Conservation (phyloP, 2,329 filamentous ascomycete species). For the Neopestalotiopsis clavispora region DNA sequence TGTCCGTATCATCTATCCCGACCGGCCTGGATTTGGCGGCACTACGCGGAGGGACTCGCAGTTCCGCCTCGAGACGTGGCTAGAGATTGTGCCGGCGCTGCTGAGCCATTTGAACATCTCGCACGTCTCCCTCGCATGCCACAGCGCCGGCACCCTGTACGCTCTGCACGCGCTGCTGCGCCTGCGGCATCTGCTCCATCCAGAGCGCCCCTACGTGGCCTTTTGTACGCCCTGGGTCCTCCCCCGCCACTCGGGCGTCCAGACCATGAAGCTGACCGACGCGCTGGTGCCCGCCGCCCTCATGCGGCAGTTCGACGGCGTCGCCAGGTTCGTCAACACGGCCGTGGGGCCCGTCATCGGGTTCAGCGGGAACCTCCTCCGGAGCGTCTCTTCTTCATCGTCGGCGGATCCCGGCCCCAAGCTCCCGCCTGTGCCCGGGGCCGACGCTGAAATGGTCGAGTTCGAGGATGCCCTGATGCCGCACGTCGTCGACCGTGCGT, state of each 20-base stretch:
- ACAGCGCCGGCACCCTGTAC: conserved; percentile 29
- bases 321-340: conserved; percentile 19
- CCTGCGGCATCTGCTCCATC: conserved; percentile 28
- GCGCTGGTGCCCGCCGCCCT: conserved; percentile 22
- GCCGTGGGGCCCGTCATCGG: conserved; percentile 20
- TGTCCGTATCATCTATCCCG: conserved; percentile 38
- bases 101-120: conserved; percentile 37
- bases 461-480: conserved; percentile 22
- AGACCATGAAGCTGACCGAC: conserved; percentile 20
- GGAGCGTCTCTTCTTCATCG: conserved; percentile 15
- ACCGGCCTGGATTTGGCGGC: conserved; percentile 42
- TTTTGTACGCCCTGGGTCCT: conserved; percentile 26
- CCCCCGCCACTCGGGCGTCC: conserved; percentile 24
- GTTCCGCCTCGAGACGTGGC: conserved; percentile 32
- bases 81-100: conserved; percentile 36
- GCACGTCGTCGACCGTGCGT: conserved; percentile 18
- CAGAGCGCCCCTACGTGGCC: conserved; percentile 25
- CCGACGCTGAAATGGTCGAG: conserved; percentile 20
- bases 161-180: conserved; percentile 28
- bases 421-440: conserved; percentile 18
- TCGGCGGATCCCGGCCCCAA: background rate
- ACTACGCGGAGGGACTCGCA: conserved; percentile 32
- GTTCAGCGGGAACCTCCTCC: conserved; percentile 22
- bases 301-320: conserved; percentile 21
- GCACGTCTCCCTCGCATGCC: conserved; percentile 28